Evolutionary conservation across 2,329 filamentous ascomycete species (phyloP).

Genomic region (Ophiosphaerella korrae): DNA sequence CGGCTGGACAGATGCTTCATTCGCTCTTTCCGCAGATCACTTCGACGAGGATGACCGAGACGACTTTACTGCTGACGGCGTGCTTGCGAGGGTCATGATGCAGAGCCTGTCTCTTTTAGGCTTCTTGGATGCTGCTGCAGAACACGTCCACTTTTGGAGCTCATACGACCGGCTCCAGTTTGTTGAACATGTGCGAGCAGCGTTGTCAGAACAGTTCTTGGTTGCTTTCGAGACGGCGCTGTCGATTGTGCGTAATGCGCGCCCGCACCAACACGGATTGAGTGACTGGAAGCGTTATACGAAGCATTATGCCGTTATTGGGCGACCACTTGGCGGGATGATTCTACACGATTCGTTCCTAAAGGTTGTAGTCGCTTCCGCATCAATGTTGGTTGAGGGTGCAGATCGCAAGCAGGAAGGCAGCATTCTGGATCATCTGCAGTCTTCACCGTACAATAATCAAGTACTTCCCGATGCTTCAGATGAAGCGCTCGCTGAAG

Average conservation of each 20-base stretch:
- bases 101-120: constrained; percentile 86
- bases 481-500: constrained; percentile 51
- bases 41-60: constrained; percentile 62
- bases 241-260: constrained; percentile 84
- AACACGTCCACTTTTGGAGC: constrained; percentile 80
- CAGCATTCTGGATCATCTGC: constrained; percentile 74
- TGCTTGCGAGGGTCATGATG: constrained; percentile 68
- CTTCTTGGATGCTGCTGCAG: constrained; percentile 82
- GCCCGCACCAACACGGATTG: constrained; percentile 66
- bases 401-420: constrained; percentile 63
- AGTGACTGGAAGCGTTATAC: constrained; percentile 89
- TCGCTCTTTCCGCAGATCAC: constrained; percentile 59
- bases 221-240: constrained; percentile 87
- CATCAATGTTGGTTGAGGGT: constrained; percentile 71
- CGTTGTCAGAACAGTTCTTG: constrained; percentile 84
- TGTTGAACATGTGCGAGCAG: constrained; percentile 70
- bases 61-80: constrained; percentile 55
- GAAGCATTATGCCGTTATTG: constrained; percentile 78
- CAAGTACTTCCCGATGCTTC: constrained; percentile 23
- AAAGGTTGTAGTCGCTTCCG: constrained; percentile 78
- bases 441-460: constrained; percentile 20
- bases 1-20: constrained; percentile 68
- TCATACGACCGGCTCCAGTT: constrained; percentile 73
- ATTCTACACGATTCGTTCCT: constrained; percentile 88
- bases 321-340: constrained; percentile 87